Percentiles rank a stretch among this genome's conserved stretches.
These are phyloP conservation scores for Pseudogymnoascus sp. DNA, from an alignment of 2,329 filamentous ascomycete species.

Conservation along the genomic window DNA sequence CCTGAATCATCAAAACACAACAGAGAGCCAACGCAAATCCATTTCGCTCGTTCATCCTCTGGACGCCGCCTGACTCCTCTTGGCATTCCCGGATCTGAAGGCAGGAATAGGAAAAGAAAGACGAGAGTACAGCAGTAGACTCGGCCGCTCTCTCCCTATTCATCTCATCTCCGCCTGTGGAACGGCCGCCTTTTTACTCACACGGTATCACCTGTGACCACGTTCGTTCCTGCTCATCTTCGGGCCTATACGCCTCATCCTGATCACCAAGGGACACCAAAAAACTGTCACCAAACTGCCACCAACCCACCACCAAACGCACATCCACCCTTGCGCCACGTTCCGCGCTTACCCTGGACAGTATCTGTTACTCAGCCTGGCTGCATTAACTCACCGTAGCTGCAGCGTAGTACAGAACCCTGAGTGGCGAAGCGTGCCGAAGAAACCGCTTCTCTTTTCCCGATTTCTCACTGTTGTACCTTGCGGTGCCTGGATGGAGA, in stretches of 20 bases:
- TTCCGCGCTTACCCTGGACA: not conserved
- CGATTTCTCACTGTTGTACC: not conserved
- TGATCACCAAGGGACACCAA: not conserved
- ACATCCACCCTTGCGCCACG: not conserved
- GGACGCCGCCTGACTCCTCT: not conserved
- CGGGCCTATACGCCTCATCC: not conserved
- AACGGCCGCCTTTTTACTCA: not conserved
- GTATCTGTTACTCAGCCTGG: not conserved
- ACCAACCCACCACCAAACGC: not conserved
- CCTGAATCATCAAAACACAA: constrained; percentile 17
- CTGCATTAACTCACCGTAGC: constrained; percentile 1
- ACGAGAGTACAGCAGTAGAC: not conserved
- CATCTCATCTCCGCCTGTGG: not conserved
- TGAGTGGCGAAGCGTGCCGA: not conserved
- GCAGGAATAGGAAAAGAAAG: not conserved
- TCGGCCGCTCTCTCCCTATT: not conserved
- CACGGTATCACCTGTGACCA: constrained; percentile 3
- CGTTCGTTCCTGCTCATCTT: not conserved
- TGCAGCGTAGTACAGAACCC: not conserved
- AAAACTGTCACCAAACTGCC: not conserved
- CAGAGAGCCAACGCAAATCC: constrained; percentile 11
- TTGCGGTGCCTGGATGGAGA: not conserved
- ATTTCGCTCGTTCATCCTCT: constrained; percentile 11
- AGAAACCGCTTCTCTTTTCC: not conserved
- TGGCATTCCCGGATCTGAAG: not conserved